Evolutionary conservation across 495 filamentous ascomycete species (phyloP).

Genomic region (Aspergillus haitiensis): DNA sequence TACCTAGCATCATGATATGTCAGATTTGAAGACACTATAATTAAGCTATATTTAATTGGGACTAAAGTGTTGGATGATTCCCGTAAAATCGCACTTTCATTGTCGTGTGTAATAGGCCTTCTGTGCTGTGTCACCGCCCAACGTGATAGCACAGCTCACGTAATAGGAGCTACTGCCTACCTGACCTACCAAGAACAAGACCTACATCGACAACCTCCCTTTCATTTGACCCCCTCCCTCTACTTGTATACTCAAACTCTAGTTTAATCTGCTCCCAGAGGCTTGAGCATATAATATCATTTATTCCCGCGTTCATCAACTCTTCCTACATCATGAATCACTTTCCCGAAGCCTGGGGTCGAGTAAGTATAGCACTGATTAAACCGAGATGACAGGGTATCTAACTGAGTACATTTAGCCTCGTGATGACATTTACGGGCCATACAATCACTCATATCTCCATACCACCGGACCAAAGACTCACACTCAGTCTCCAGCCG

Average conservation of each 20-base stretch:
- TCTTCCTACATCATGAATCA: constrained; percentile 72
- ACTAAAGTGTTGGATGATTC: no score
- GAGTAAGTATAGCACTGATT: constrained; percentile 59
- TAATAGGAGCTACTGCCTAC: constrained; percentile 39
- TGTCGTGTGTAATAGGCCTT: background rate
- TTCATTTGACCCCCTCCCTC: background rate
- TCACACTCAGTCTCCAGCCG: constrained; percentile 86
- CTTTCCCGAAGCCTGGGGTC: constrained; percentile 92
- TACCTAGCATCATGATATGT: no score
- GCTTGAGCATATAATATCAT: background rate
- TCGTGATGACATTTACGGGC: constrained; percentile 91
- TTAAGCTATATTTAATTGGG: no score
- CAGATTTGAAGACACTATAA: no score
- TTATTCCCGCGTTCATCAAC: constrained; percentile 8
- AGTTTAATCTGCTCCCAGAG: background rate
- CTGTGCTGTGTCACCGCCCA: constrained; percentile 15
- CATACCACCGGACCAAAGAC: constrained; percentile 68
- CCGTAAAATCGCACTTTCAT: no score
- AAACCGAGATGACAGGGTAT: constrained; percentile 22
- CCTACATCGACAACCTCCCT: background rate
- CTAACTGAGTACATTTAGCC: constrained; percentile 58
- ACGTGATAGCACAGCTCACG: constrained; percentile 25
- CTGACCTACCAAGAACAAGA: background rate
- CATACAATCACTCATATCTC: constrained; percentile 85
- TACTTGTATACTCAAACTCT: background rate